phyloP scores from a whole-genome alignment of 768 basidiomycete genomes.

The Trametes cingulata region DNA sequence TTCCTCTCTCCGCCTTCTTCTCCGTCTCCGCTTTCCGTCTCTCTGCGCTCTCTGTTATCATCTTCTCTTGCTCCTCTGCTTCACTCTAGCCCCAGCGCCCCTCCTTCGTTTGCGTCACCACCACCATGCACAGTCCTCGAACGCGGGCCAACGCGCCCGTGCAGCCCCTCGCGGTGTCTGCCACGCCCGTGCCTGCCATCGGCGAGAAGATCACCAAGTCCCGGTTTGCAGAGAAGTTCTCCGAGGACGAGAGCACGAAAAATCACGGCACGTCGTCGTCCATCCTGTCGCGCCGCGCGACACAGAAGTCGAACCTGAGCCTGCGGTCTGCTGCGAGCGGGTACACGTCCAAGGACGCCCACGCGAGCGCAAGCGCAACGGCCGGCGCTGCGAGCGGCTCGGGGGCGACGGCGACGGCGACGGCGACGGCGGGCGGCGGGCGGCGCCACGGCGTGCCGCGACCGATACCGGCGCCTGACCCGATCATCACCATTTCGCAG shows the following conservation, averaged over 20 bases:
- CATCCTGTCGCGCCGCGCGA: constrained; percentile 26
- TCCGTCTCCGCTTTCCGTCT: constrained; percentile 4
- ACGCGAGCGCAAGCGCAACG: not conserved
- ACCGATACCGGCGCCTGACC: constrained; percentile 40
- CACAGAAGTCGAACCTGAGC: constrained; percentile 32
- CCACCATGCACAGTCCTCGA: constrained; percentile 20
- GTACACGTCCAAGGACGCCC: constrained; percentile 6
- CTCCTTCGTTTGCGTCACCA: constrained; percentile 10
- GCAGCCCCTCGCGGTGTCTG: constrained; percentile 37
- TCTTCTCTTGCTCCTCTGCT: not conserved
- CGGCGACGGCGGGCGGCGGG: not conserved
- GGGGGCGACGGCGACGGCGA: not conserved
- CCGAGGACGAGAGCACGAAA: constrained; percentile 45
- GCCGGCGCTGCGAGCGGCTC: not conserved
- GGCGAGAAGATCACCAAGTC: constrained; percentile 48
- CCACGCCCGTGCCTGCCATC: constrained; percentile 38
- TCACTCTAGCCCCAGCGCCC: not conserved
- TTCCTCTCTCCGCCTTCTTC: not conserved
- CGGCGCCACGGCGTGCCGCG: constrained; percentile 17
- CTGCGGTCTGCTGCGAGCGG: constrained; percentile 30
- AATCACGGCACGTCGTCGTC: constrained; percentile 24
- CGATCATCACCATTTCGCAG: constrained; percentile 55
- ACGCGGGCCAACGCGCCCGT: constrained; percentile 20
- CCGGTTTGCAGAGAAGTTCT: constrained; percentile 48
- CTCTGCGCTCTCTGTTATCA: not conserved